Conservation (phyloP, 2,329 filamentous ascomycete genomes). For the Tolypocladium inflatum region DNA sequence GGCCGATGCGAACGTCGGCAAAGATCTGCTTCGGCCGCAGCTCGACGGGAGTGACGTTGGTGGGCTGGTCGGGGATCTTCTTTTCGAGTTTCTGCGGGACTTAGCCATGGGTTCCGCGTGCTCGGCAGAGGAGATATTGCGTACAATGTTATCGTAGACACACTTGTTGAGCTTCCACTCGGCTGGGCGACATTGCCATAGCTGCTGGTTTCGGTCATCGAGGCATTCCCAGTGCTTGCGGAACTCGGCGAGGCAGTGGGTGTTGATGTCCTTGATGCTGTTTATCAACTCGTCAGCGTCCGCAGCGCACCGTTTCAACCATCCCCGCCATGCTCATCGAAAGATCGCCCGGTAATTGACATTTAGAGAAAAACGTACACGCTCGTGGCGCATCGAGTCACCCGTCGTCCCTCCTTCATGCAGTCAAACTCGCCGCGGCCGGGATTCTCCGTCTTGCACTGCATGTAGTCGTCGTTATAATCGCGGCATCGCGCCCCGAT, state of each 20-base stretch:
- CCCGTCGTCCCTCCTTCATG: constrained; percentile 90
- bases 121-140: constrained; percentile 20
- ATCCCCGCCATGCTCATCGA: neutral
- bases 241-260: constrained; percentile 85
- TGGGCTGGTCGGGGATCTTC: constrained; percentile 64
- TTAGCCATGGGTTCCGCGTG: neutral
- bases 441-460: constrained; percentile 93
- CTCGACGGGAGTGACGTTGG: constrained; percentile 63
- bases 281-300: constrained; percentile 5
- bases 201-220: constrained; percentile 94
- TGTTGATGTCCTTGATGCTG: constrained; percentile 92
- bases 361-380: constrained; percentile 56
- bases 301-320: neutral
- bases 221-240: constrained; percentile 90
- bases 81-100: constrained; percentile 66
- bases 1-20: constrained; percentile 39
- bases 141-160: constrained; percentile 89
- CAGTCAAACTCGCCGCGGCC: constrained; percentile 90
- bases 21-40: constrained; percentile 57
- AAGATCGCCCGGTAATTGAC: neutral
- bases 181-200: constrained; percentile 85
- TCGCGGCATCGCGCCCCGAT: constrained; percentile 90
- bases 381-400: constrained; percentile 91
- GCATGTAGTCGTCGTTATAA: constrained; percentile 99
- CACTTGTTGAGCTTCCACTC: constrained; percentile 93